Percentiles rank a stretch among this genome's conserved stretches.
phyloP scores from a whole-genome alignment of 2,329 filamentous ascomycete genomes.

The Fusarium chaquense region DNA sequence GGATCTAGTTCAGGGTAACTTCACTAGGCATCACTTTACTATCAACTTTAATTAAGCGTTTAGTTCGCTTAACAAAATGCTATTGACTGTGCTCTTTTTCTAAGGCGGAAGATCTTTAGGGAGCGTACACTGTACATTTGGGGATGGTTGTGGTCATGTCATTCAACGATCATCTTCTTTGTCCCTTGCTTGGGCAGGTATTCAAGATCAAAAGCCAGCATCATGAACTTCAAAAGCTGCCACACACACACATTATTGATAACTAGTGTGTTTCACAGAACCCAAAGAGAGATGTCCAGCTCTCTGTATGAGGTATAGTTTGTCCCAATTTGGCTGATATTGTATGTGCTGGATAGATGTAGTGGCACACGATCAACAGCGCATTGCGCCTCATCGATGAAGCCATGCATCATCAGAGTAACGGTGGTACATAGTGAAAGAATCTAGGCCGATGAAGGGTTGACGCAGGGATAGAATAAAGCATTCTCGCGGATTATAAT shows the following conservation, averaged over 20 bases:
- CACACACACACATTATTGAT: background rate
- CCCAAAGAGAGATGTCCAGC: background rate
- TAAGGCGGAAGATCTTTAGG: too few species aligned
- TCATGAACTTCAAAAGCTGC: background rate
- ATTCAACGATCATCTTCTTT: background rate
- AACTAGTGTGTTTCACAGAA: slow-evolving; percentile 10
- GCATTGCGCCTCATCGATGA: slow-evolving; percentile 7
- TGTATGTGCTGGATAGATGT: slow-evolving; percentile 19
- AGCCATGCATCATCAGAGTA: slow-evolving; percentile 18
- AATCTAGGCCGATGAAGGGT: slow-evolving; percentile 24
- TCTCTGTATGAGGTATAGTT: background rate
- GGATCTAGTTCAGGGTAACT: background rate
- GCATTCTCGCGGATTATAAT: slow-evolving; percentile 22
- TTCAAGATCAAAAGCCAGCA: background rate
- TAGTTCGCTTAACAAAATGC: background rate
- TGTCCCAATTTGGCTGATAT: slow-evolving; percentile 5
- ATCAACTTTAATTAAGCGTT: background rate
- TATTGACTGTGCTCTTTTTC: background rate
- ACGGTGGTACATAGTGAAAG: slow-evolving; percentile 7
- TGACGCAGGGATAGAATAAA: slow-evolving; percentile 33
- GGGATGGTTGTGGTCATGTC: background rate
- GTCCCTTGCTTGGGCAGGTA: background rate
- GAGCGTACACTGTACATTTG: background rate
- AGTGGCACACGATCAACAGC: slow-evolving; percentile 25
- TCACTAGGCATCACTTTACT: background rate